Conservation (phyloP, 1,139 yeast genomes). For the Candida gigantensis region DNA sequence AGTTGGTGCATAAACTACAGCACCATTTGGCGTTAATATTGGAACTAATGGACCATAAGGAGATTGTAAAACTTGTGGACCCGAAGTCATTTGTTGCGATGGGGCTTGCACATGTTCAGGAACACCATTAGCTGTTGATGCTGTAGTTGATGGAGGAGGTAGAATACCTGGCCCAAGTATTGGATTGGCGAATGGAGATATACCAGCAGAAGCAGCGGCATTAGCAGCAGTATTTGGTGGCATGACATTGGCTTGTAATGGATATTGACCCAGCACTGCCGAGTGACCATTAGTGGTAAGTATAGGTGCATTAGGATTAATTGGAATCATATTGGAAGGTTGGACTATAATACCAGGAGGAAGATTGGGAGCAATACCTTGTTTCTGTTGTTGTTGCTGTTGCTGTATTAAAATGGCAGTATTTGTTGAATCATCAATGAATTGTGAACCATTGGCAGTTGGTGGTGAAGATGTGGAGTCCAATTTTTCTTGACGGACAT, state of each 20-base stretch:
- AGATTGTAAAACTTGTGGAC: constrained; percentile 23
- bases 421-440: constrained; percentile 1
- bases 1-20: constrained; percentile 19
- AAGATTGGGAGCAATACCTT: no score
- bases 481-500: constrained; percentile 34
- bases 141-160: constrained; percentile 3
- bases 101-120: background rate
- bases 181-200: constrained; percentile 7
- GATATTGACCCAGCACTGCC: no score
- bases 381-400: background rate
- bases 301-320: no score
- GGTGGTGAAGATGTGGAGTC: constrained; percentile 8
- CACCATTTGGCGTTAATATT: constrained; percentile 28
- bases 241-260: background rate
- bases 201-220: constrained; percentile 1
- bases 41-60: constrained; percentile 41
- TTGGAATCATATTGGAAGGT: constrained; percentile 8
- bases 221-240: background rate
- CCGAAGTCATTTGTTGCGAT: constrained; percentile 7
- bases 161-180: constrained; percentile 7
- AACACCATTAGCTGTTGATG: constrained; percentile 6
- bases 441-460: constrained; percentile 13
- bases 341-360: background rate
- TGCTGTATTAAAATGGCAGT: background rate
- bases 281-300: no score